phyloP scores from a whole-genome alignment of 495 filamentous ascomycete species.

The Penicillium argentinense region DNA sequence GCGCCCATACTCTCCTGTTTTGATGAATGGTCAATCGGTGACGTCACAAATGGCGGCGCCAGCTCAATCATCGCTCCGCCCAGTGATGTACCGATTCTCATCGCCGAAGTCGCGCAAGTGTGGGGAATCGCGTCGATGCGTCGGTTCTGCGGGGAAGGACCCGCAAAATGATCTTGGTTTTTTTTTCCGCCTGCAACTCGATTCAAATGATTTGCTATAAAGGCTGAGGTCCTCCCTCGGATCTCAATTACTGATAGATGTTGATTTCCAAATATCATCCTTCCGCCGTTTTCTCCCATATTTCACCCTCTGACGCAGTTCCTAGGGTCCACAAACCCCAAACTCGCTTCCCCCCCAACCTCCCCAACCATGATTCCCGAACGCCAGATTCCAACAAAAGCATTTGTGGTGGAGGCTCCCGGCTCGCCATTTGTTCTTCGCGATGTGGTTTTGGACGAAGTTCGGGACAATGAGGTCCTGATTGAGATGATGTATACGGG shows the following conservation, averaged over 20 bases:
- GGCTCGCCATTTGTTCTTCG: slow-evolving; percentile 26
- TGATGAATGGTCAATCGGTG: too few species aligned
- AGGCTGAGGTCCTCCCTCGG: not conserved
- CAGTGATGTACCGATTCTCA: slow-evolving; percentile 10
- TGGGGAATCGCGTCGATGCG: slow-evolving; percentile 9
- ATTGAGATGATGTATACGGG: slow-evolving; percentile 38
- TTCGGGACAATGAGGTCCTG: slow-evolving; percentile 28
- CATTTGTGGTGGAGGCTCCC: slow-evolving; percentile 29
- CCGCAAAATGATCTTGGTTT: not conserved
- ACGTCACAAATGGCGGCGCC: not conserved
- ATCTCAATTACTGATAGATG: too few species aligned
- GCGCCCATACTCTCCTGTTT: too few species aligned
- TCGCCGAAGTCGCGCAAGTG: slow-evolving; percentile 9
- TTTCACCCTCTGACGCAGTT: too few species aligned
- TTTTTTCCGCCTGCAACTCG: too few species aligned
- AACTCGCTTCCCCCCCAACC: not conserved
- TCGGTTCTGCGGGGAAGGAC: slow-evolving; percentile 14
- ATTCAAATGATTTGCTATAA: not conserved
- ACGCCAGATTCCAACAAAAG: slow-evolving; percentile 22
- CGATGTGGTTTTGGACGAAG: slow-evolving; percentile 30
- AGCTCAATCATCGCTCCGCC: not conserved
- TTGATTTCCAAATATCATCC: too few species aligned
- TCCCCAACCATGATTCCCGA: slow-evolving; percentile 16
- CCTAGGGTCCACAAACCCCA: not conserved
- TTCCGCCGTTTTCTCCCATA: not conserved